phyloP scores from a whole-genome alignment of 2,329 filamentous ascomycete genomes.

The Botryosphaeria dothidea region DNA sequence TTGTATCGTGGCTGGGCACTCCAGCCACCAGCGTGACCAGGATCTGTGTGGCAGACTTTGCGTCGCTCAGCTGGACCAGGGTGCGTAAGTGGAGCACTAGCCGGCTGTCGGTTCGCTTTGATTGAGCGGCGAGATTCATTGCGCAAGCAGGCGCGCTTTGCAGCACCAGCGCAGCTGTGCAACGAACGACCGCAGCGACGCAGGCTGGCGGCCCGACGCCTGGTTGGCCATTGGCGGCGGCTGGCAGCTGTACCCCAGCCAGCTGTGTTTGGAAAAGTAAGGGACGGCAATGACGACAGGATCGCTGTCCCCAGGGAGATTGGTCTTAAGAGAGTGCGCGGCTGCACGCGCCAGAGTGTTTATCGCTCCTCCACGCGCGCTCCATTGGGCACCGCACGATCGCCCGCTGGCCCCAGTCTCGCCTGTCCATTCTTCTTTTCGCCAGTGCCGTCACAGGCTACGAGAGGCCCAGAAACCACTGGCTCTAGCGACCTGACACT shows the following conservation, averaged over 20 bases:
- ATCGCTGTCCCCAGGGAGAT: neutral
- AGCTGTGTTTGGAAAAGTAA: neutral
- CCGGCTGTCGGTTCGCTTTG: neutral
- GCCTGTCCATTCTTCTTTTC: neutral
- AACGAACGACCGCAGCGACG: neutral
- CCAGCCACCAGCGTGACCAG: neutral
- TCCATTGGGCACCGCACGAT: neutral
- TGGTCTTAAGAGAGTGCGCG: constrained; percentile 1
- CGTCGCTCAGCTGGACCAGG: constrained; percentile 8
- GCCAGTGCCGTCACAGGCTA: constrained; percentile 10
- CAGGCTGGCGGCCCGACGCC: neutral
- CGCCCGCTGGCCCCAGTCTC: constrained; percentile 1
- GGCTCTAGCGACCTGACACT: constrained; percentile 8
- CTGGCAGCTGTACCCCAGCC: neutral
- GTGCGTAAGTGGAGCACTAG: neutral
- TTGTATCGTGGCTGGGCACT: neutral
- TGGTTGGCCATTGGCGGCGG: neutral
- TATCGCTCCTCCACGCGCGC: constrained; percentile 11
- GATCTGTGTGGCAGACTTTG: neutral
- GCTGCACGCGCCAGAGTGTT: neutral
- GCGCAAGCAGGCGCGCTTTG: neutral
- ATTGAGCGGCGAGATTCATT: neutral
- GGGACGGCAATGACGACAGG: constrained; percentile 13
- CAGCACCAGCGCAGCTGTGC: neutral
- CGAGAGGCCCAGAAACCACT: constrained; percentile 1